Conservation (phyloP, 805 yeast species). For the Lachancea quebecensis region DNA sequence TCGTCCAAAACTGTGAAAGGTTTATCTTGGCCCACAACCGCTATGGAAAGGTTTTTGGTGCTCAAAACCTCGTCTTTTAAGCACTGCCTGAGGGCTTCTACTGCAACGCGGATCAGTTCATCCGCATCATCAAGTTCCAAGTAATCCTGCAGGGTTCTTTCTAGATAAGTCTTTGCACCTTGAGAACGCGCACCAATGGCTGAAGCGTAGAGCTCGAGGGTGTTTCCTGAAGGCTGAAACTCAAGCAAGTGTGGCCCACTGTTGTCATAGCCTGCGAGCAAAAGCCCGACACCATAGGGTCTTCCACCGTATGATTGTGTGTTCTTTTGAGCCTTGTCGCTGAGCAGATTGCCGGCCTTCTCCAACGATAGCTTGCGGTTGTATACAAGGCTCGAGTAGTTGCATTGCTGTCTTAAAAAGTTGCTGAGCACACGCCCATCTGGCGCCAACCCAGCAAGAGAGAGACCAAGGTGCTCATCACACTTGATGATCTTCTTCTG, state of each 20-base stretch:
- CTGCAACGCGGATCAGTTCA: slow-evolving; percentile 75
- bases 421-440: slow-evolving; percentile 93
- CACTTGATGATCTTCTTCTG: slow-evolving; percentile 89
- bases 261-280: slow-evolving; percentile 86
- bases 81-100: slow-evolving; percentile 88
- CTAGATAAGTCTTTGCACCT: slow-evolving; percentile 94
- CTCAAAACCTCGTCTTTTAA: slow-evolving; percentile 91
- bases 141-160: slow-evolving; percentile 70
- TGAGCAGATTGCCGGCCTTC: slow-evolving; percentile 77
- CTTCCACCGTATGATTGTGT: slow-evolving; percentile 95
- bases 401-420: slow-evolving; percentile 83
- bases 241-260: slow-evolving; percentile 91
- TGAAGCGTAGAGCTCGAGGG: slow-evolving; percentile 82
- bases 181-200: slow-evolving; percentile 99
- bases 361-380: slow-evolving; percentile 79
- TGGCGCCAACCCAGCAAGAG: slow-evolving; percentile 96
- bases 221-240: slow-evolving; percentile 94
- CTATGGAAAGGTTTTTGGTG: slow-evolving; percentile 77
- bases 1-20: slow-evolving; percentile 78
- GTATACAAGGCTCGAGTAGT: slow-evolving; percentile 77
- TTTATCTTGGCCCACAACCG: slow-evolving; percentile 79
- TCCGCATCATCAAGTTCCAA: slow-evolving; percentile 53
- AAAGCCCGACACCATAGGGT: slow-evolving; percentile 96
- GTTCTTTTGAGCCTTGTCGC: slow-evolving; percentile 95
- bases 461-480: slow-evolving; percentile 91